These are phyloP conservation scores for Cytospora mali DNA, from an alignment of 2,329 filamentous ascomycete genomes.

Conservation along the genomic window DNA sequence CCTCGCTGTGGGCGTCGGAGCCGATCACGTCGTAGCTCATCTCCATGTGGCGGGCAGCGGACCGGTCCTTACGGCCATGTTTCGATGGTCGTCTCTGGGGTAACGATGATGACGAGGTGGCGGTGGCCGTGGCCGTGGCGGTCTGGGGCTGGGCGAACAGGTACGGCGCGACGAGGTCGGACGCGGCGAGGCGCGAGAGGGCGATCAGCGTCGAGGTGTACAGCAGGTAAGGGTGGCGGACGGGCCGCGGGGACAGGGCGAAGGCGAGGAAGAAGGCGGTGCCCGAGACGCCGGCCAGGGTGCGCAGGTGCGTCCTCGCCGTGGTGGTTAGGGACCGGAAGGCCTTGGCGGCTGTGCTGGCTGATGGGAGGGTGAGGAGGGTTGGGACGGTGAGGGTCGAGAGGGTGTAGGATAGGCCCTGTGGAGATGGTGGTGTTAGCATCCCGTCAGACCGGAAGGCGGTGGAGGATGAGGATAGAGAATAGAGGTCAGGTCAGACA, in stretches of 20 bases:
- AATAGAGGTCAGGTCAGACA: no score
- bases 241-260: constrained; percentile 70
- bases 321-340: constrained; percentile 68
- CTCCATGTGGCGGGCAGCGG: constrained; percentile 57
- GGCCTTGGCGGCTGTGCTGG: constrained; percentile 69
- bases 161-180: constrained; percentile 51
- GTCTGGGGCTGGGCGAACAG: constrained; percentile 36
- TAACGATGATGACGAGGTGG: constrained; percentile 21
- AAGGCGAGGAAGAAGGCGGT: constrained; percentile 78
- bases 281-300: constrained; percentile 69
- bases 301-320: constrained; percentile 66
- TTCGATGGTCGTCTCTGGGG: constrained; percentile 23
- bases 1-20: constrained; percentile 51
- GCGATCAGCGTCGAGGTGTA: constrained; percentile 76
- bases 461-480: background rate
- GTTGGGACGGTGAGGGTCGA: constrained; percentile 77
- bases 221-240: constrained; percentile 85
- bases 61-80: constrained; percentile 30
- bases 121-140: no score
- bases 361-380: constrained; percentile 78
- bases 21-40: constrained; percentile 72
- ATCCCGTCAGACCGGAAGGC: background rate
- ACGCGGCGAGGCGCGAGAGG: constrained; percentile 59
- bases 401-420: constrained; percentile 90
- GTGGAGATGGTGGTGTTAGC: constrained; percentile 25